Conservation (phyloP, 331 rosid genomes). For the Phaseolus coccineus region DNA sequence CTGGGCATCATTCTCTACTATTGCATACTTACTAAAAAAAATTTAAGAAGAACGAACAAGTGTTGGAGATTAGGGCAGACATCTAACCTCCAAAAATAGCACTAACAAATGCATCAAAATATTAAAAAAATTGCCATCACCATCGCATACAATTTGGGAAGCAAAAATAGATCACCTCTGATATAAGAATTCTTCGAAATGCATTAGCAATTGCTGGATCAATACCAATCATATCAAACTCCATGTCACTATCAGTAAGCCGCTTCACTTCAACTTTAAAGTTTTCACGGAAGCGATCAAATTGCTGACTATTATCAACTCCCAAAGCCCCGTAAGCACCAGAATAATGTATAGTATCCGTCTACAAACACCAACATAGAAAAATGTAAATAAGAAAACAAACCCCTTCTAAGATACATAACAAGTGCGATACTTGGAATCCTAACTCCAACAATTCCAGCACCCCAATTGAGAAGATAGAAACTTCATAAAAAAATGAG, state of each 20-base stretch:
- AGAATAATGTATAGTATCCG: slow-evolving; percentile 82
- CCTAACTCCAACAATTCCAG: neutral
- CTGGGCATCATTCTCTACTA: neutral
- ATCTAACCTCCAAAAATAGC: neutral
- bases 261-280: slow-evolving; percentile 80
- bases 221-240: slow-evolving; percentile 95
- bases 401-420: neutral
- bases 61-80: neutral
- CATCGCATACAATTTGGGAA: neutral
- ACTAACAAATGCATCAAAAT: neutral
- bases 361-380: slow-evolving; percentile 60
- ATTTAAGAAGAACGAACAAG: neutral
- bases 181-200: slow-evolving; percentile 88
- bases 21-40: neutral
- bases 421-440: neutral
- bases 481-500: neutral
- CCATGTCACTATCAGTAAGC: slow-evolving; percentile 65
- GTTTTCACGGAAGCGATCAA: slow-evolving; percentile 70
- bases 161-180: slow-evolving; percentile 69
- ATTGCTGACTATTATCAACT: slow-evolving; percentile 70
- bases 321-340: slow-evolving; percentile 82
- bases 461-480: slow-evolving; percentile 5
- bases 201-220: slow-evolving; percentile 96
- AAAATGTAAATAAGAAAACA: slow-evolving; percentile 26
- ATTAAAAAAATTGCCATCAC: slow-evolving; percentile 16